Percentiles rank a stretch among this genome's conserved stretches.
phyloP scores from a whole-genome alignment of 2,329 filamentous ascomycete genomes.

The Magnaporthiopsis rhizophila region DNA sequence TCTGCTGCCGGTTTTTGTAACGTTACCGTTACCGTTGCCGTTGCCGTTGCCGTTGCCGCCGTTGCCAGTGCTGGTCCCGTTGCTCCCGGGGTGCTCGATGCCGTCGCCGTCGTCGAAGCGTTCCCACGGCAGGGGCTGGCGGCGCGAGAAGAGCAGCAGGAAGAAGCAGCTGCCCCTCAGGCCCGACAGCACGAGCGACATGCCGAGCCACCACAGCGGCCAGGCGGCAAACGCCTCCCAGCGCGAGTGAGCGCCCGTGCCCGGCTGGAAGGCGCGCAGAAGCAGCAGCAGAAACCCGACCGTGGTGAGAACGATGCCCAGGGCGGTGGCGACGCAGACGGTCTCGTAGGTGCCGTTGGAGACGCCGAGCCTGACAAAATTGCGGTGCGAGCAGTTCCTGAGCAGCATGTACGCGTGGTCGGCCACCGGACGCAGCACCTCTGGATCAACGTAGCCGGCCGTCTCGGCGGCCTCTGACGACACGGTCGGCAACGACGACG shows the following conservation, averaged over 20 bases:
- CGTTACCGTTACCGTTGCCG: conserved; percentile 6
- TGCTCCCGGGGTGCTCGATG: conserved; percentile 8
- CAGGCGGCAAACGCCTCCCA: conserved; percentile 34
- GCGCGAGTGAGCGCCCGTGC: conserved; percentile 28
- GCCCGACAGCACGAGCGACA: conserved; percentile 34
- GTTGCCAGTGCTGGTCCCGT: not conserved
- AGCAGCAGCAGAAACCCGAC: conserved; percentile 32
- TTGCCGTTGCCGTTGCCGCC: not conserved
- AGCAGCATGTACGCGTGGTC: conserved; percentile 39
- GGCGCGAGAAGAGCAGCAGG: conserved; percentile 34
- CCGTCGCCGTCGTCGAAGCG: conserved; percentile 29
- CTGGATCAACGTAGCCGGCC: conserved; percentile 25
- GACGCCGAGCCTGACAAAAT: conserved; percentile 45
- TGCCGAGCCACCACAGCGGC: conserved; percentile 37
- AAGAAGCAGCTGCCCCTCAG: conserved; percentile 39
- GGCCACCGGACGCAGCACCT: conserved; percentile 31
- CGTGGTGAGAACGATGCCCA: conserved; percentile 32
- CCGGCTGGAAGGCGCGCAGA: conserved; percentile 30
- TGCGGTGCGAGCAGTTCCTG: conserved; percentile 38
- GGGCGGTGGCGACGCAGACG: conserved; percentile 34
- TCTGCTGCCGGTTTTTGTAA: not conserved
- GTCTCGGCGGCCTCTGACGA: not conserved
- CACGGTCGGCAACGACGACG: not conserved
- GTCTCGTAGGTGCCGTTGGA: conserved; percentile 44
- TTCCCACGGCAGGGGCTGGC: conserved; percentile 40